phyloP scores from a whole-genome alignment of 108 stramenopile species.

The Fragilaria radians region DNA sequence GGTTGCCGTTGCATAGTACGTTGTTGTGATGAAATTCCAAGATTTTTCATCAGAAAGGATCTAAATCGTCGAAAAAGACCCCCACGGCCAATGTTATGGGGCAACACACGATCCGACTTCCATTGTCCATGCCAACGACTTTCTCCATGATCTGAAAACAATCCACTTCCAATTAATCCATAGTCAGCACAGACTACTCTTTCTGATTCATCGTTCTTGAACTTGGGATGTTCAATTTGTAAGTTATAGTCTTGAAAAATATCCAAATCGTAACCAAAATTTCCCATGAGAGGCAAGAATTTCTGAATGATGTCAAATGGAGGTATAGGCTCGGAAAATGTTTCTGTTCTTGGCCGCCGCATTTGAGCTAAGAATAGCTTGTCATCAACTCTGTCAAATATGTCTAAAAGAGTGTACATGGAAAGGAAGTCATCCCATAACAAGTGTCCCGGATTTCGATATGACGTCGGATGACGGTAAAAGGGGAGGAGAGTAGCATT shows the following conservation, averaged over 20 bases:
- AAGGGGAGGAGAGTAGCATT: not conserved
- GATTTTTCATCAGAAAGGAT: not conserved
- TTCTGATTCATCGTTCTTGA: not conserved
- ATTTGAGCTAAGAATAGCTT: not conserved
- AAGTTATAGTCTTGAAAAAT: not conserved
- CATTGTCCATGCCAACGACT: constrained; percentile 1
- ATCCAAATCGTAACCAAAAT: not conserved
- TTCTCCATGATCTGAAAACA: constrained; percentile 1
- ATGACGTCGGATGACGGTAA: constrained; percentile 20
- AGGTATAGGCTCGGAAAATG: not conserved
- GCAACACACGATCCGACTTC: not conserved
- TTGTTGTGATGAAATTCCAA: not conserved
- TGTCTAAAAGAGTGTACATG: constrained; percentile 39
- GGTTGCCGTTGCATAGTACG: constrained; percentile 2
- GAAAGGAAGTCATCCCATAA: constrained; percentile 58
- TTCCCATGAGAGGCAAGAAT: not conserved
- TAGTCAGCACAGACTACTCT: not conserved
- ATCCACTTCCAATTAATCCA: not conserved
- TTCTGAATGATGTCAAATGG: not conserved
- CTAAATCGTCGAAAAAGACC: not conserved
- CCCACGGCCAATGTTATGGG: not conserved
- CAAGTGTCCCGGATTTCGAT: constrained; percentile 50
- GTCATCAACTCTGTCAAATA: constrained; percentile 24
- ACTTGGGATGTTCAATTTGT: not conserved
- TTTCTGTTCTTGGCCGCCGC: not conserved